Evolutionary conservation across 2,329 filamentous ascomycete genomes (phyloP).

Genomic region (Colletotrichum godetiae): DNA sequence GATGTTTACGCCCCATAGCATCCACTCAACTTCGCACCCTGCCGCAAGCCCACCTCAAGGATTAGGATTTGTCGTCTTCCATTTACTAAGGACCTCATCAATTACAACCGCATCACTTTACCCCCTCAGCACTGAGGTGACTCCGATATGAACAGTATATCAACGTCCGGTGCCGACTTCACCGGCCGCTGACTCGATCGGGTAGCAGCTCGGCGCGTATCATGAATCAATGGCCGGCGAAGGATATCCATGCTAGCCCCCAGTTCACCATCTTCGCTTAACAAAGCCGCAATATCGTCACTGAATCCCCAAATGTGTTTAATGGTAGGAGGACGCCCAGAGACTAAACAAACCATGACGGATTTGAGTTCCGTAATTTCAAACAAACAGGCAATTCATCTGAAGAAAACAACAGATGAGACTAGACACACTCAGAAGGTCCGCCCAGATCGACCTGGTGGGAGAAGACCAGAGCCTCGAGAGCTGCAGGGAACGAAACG

Average conservation of each 20-base stretch:
- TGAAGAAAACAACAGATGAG: not conserved
- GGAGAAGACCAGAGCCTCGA: not conserved
- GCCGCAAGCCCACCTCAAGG: not conserved
- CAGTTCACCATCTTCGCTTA: not conserved
- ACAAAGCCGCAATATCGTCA: not conserved
- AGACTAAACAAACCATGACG: not conserved
- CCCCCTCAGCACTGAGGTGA: not conserved
- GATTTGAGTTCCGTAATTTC: not conserved
- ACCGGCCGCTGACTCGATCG: not conserved
- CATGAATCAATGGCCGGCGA: not conserved
- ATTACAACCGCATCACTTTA: not conserved
- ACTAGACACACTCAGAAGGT: not conserved
- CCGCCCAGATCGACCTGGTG: not conserved
- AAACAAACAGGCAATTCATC: not conserved
- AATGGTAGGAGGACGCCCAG: not conserved
- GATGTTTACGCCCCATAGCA: not conserved
- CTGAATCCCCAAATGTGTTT: not conserved
- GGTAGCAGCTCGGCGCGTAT: not conserved
- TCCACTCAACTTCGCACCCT: not conserved
- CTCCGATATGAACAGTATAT: not conserved
- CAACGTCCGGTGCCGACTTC: not conserved
- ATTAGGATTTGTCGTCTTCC: not conserved
- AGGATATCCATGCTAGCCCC: not conserved
- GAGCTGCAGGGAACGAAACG: not conserved
- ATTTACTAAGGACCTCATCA: not conserved